Evolutionary conservation across 1,139 yeast species (phyloP).

Genomic region (Saccharomyces uvarum): DNA sequence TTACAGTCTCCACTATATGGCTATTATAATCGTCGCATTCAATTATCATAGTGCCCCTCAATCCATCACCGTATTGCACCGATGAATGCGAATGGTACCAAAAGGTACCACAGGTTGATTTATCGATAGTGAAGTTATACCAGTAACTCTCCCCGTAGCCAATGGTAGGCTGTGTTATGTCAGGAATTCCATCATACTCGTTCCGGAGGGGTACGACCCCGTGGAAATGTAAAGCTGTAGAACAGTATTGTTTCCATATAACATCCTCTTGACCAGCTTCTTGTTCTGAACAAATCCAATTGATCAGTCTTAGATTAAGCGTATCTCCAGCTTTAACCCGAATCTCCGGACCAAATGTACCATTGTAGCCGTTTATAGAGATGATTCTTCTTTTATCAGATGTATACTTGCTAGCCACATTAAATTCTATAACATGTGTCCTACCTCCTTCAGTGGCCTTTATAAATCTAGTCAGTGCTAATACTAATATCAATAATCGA

Average conservation of each 20-base stretch:
- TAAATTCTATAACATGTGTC: conserved; percentile 12
- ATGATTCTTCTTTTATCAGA: conserved; percentile 16
- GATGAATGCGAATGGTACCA: conserved; percentile 49
- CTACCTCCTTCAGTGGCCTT: neutral
- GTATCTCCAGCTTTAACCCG: conserved; percentile 21
- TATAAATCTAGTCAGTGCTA: neutral
- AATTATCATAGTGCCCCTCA: conserved; percentile 40
- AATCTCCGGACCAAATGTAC: conserved; percentile 22
- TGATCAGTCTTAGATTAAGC: conserved; percentile 15
- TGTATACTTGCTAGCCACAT: conserved; percentile 10
- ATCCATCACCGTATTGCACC: conserved; percentile 44
- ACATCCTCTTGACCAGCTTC: conserved; percentile 12
- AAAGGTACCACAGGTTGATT: conserved; percentile 40
- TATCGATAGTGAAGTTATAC: conserved; percentile 36
- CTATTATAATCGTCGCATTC: conserved; percentile 42
- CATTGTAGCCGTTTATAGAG: conserved; percentile 15
- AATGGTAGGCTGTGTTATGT: conserved; percentile 38
- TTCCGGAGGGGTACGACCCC: conserved; percentile 40
- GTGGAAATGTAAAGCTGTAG: conserved; percentile 41
- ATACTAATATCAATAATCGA: neutral
- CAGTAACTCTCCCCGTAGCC: conserved; percentile 35
- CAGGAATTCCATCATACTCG: conserved; percentile 39
- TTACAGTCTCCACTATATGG: conserved; percentile 34
- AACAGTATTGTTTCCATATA: conserved; percentile 16
- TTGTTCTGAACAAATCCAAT: conserved; percentile 16